Conservation (phyloP, 2,329 filamentous ascomycete genomes). For the Thelonectria discophora region DNA sequence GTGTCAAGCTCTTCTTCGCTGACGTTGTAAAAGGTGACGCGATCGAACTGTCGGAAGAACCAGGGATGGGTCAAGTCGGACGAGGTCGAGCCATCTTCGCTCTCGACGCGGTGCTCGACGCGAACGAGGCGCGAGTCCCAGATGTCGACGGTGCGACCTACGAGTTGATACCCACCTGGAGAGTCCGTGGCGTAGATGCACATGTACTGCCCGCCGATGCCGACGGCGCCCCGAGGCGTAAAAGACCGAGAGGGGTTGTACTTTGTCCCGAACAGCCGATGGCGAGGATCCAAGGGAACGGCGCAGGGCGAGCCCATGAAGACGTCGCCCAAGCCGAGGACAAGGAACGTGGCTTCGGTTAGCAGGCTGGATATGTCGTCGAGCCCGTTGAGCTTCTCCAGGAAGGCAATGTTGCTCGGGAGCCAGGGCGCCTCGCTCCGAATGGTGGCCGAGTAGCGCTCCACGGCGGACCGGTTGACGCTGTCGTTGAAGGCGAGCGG, state of each 20-base stretch:
- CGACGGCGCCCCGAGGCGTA: conserved; percentile 48
- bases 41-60: conserved; percentile 47
- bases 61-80: conserved; percentile 33
- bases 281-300: conserved; percentile 48
- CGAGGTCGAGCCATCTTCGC: neutral
- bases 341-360: conserved; percentile 47
- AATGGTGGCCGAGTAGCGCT: conserved; percentile 69
- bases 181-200: conserved; percentile 52
- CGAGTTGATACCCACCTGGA: conserved; percentile 50
- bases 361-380: conserved; percentile 41
- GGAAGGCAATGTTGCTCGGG: conserved; percentile 68
- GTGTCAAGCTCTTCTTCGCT: conserved; percentile 42
- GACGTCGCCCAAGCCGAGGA: conserved; percentile 52
- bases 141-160: conserved; percentile 47
- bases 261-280: conserved; percentile 49
- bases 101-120: neutral
- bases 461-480: conserved; percentile 59
- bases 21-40: conserved; percentile 46
- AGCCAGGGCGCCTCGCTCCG: conserved; percentile 69
- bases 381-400: conserved; percentile 48
- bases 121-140: conserved; percentile 41
- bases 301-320: conserved; percentile 51
- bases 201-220: conserved; percentile 50
- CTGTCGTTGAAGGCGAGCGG: conserved; percentile 52
- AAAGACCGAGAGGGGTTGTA: conserved; percentile 51